Evolutionary conservation across 1,139 yeast species (phyloP).

Genomic region (Kodamaea arcana): DNA sequence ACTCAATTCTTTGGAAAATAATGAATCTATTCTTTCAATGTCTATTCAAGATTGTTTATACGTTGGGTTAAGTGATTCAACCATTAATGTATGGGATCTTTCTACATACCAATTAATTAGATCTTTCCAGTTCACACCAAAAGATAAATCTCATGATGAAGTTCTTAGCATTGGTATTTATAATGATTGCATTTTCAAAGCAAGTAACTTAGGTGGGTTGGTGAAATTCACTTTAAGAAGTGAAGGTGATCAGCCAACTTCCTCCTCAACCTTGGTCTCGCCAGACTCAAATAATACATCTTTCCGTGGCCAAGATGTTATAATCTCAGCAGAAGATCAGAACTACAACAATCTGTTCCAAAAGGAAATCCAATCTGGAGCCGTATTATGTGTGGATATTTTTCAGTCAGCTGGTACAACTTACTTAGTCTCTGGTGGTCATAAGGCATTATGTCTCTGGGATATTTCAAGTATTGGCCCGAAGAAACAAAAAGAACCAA

Average conservation of each 20-base stretch:
- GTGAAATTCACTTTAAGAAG: slow-evolving; percentile 47
- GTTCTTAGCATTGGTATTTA: slow-evolving; percentile 43
- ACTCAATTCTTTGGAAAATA: slow-evolving; percentile 53
- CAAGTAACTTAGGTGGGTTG: slow-evolving; percentile 50
- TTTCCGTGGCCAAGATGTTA: slow-evolving; percentile 7
- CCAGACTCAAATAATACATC: background rate
- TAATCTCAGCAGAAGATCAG: slow-evolving; percentile 17
- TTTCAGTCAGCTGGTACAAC: slow-evolving; percentile 21
- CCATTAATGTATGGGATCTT: slow-evolving; percentile 78
- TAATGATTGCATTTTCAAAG: slow-evolving; percentile 52
- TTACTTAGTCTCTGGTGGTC: slow-evolving; percentile 38
- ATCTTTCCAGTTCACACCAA: slow-evolving; percentile 42
- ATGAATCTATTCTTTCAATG: slow-evolving; percentile 68
- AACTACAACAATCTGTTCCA: slow-evolving; percentile 12
- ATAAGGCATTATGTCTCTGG: slow-evolving; percentile 33
- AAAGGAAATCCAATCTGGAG: slow-evolving; percentile 11
- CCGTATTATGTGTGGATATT: slow-evolving; percentile 27
- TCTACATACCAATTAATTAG: slow-evolving; percentile 71
- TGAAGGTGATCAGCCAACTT: slow-evolving; percentile 7
- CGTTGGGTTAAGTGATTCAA: slow-evolving; percentile 73
- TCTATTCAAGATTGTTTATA: slow-evolving; percentile 61
- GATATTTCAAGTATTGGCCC: slow-evolving; percentile 25
- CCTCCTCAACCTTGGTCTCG: slow-evolving; percentile 2
- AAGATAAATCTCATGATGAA: slow-evolving; percentile 21
- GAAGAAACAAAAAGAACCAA: slow-evolving; percentile 4